A percentile compares a stretch with the other conserved stretches of the same genome.
Conservation (phyloP, 805 yeast species). For the Phaffomyces thermotolerans region DNA sequence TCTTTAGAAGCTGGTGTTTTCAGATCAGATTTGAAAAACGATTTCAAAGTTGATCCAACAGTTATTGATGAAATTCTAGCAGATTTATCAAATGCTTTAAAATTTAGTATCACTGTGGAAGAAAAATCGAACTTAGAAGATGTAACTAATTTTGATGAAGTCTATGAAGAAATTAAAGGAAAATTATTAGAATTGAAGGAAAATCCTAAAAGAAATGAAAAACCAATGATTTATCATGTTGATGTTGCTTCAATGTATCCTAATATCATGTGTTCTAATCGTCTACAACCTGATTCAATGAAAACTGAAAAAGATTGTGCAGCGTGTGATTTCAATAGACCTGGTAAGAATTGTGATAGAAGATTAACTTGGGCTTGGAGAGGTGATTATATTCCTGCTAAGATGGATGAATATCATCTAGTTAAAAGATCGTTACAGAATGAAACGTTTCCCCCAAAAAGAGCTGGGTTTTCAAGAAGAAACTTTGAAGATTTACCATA, state of each 20-base stretch:
- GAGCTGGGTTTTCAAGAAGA: conserved; percentile 48
- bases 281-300: conserved; percentile 97
- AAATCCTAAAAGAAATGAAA: conserved; percentile 61
- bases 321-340: conserved; percentile 92
- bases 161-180: conserved; percentile 48
- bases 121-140: conserved; percentile 65
- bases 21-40: conserved; percentile 72
- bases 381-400: conserved; percentile 91
- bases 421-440: conserved; percentile 73
- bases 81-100: conserved; percentile 69
- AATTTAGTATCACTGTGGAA: conserved; percentile 80
- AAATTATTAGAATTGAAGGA: conserved; percentile 52
- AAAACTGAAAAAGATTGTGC: conserved; percentile 94
- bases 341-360: conserved; percentile 90
- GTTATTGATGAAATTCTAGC: conserved; percentile 73
- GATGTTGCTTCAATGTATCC: conserved; percentile 99
- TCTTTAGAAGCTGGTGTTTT: conserved; percentile 97
- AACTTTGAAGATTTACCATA: conserved; percentile 71
- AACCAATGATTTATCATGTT: conserved; percentile 89
- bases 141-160: conserved; percentile 73
- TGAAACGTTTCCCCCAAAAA: conserved; percentile 65
- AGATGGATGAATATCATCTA: conserved; percentile 86
- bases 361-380: conserved; percentile 96
- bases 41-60: conserved; percentile 72
- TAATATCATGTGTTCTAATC: conserved; percentile 94